phyloP scores from a whole-genome alignment of 495 filamentous ascomycete genomes.

The Neurospora sp. region DNA sequence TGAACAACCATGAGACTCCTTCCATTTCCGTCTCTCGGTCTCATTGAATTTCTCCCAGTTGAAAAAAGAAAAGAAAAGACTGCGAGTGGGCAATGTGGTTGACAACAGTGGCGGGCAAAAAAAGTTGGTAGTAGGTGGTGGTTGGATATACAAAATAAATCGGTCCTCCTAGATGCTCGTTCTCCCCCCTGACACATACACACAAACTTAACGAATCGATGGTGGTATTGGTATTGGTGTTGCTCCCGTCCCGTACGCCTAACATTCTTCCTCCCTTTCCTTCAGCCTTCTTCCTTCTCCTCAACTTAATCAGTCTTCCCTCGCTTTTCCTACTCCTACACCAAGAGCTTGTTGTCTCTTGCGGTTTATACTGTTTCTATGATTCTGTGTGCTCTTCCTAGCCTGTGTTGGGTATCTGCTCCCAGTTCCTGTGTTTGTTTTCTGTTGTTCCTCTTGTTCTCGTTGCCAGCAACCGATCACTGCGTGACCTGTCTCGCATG shows the following conservation, averaged over 20 bases:
- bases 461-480: constrained; percentile 9
- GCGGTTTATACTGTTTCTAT: background rate
- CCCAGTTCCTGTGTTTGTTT: background rate
- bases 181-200: background rate
- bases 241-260: background rate
- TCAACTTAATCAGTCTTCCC: background rate
- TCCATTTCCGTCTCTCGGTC: background rate
- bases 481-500: constrained; percentile 23
- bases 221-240: background rate
- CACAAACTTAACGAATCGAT: background rate
- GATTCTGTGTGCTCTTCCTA: background rate
- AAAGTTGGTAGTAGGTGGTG: background rate
- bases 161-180: background rate
- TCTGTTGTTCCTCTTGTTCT: background rate
- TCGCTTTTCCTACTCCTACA: background rate
- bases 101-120: background rate
- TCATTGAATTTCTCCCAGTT: background rate
- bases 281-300: background rate
- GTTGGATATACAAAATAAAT: background rate
- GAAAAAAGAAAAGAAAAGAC: background rate
- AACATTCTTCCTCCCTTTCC: background rate
- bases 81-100: background rate
- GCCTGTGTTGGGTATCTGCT: background rate
- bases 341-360: background rate
- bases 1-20: background rate